Evolutionary conservation across 2,329 filamentous ascomycete species (phyloP), one percentile per base, ranked within the genome.

Genomic region (Colletotrichum euphorbiae): DNA sequence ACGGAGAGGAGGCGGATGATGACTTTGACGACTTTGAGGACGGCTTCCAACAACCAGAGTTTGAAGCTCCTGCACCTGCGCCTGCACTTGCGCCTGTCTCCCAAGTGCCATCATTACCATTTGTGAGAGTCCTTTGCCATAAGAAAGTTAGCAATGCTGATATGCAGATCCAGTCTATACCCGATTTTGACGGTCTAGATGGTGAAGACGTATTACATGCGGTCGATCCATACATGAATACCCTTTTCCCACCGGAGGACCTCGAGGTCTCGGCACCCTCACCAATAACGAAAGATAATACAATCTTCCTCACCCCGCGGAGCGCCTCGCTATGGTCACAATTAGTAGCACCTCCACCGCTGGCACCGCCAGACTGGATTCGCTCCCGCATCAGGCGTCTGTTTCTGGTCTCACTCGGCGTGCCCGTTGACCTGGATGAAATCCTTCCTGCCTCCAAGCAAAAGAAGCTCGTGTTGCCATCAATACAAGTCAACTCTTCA

Each of bases 341-440:
- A 81, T 89, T 99, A 4, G 93, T 98, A 33, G 95, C 95, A 2
- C 95, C 96, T 19, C 96, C 96, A 2, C 94, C 96, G 2, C 88
- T 99, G 42, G 94, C 97, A 75, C 96, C 96, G 6, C 95, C 96
- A 0, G 96, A 99, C 79, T 99, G 96, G 96, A 97, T 98, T 67
- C 93, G 96, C 71, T 97, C 94, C 59, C 93, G 94, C 58, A 99
- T 97, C 73, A 90, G 96, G 60, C 92, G 96, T 31, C 88, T 99
- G 28, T 99, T 99, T 78, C 89, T 99, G 46, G 94, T 99, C 61
- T 98, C 94, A 1, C 88, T 99, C 0, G 96, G 96, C 17, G 96
- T 99, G 0, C 96, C 96, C 1, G 93, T 99, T 50, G 96, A 99
- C 75, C 86, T 99, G 0, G 96, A 99, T 79, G 96, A 99, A 81